Base-by-base conservation (phyloP, 2,329 filamentous ascomycete genomes). In the Exophiala lecanii-corni region DNA sequence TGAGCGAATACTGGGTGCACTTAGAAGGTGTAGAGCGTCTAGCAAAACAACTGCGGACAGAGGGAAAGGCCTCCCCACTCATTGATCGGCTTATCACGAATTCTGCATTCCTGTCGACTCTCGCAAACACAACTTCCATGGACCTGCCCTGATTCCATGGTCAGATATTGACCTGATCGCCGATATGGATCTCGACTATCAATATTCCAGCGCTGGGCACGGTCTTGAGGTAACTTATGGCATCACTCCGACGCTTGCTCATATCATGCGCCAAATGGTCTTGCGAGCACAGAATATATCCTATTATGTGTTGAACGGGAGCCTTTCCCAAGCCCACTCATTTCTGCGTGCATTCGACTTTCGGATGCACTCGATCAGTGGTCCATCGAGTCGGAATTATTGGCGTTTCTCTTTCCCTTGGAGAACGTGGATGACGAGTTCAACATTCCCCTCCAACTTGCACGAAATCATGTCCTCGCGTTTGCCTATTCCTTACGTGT, bases 1-100 rank as follows among this genome's bases (percentile, higher is more conserved):
- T 49, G 47, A 41, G 37, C 5, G 53, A 55, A 16, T 55, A 54
- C 16, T 49, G 47, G 40, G 53, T 55, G 6, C 53, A 55, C 25
- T 42, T 55, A 2, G 44, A 50, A 16, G 53, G 49, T 15, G 43
- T 53, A 30, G 35, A 36, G 4, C 49, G 47, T 4, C 35, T 54
- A 5, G 37, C 39, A 17, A 38, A 32, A 19, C 46, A 47, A 19
- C 26, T 36, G 4, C 20, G 41, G n/a, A 36, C 30, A 4, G 31
- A 34, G 6, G n/a, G 21, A 10, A 25, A 39, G 25, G 28, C 39
- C 13, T 49, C 51, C 6, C 30, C 37, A 7, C 13, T 20, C 7
- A 51, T 35, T 9, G 45, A 39, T n/a, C 51, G 47, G 7, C 28
- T 54, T 17, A 49, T 41, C 20, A 50, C 36, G n/a, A 54, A 55